Evolutionary conservation across 768 basidiomycete species (phyloP).

Genomic region (Leucosporidium yakuticum): DNA sequence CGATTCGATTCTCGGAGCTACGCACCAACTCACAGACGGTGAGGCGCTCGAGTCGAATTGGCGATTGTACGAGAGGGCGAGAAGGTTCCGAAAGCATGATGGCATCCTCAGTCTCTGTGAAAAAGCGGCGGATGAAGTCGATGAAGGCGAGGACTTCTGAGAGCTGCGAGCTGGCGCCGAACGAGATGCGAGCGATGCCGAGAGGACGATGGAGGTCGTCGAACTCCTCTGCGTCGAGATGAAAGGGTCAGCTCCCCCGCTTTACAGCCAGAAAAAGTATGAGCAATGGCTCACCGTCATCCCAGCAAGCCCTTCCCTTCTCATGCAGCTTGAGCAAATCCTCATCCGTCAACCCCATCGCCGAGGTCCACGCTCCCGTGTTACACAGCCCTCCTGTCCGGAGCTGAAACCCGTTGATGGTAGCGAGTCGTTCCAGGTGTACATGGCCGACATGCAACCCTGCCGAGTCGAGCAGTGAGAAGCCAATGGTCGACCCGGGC

Average conservation of each 20-base stretch:
- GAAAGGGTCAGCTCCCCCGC: no score
- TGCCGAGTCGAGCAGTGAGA: conserved; percentile 25
- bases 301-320: conserved; percentile 31
- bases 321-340: conserved; percentile 25
- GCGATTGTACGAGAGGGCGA: background rate
- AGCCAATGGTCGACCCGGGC: conserved; percentile 32
- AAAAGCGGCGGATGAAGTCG: conserved; percentile 33
- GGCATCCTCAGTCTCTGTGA: conserved; percentile 16
- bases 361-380: conserved; percentile 25
- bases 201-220: background rate
- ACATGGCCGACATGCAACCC: conserved; percentile 31
- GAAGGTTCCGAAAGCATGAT: background rate
- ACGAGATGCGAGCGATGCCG: background rate
- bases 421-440: conserved; percentile 34
- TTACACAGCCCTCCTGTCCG: conserved; percentile 38
- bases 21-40: conserved; percentile 12
- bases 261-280: no score
- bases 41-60: conserved; percentile 3
- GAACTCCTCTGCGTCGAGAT: conserved; percentile 16
- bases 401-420: conserved; percentile 32
- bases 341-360: conserved; percentile 23
- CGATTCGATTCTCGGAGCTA: no score
- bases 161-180: background rate
- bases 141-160: conserved; percentile 33
- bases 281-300: conserved; percentile 24